Conservation (phyloP, 1,284 basidiomycete genomes). For the Cryptococcus jaspeensis region DNA sequence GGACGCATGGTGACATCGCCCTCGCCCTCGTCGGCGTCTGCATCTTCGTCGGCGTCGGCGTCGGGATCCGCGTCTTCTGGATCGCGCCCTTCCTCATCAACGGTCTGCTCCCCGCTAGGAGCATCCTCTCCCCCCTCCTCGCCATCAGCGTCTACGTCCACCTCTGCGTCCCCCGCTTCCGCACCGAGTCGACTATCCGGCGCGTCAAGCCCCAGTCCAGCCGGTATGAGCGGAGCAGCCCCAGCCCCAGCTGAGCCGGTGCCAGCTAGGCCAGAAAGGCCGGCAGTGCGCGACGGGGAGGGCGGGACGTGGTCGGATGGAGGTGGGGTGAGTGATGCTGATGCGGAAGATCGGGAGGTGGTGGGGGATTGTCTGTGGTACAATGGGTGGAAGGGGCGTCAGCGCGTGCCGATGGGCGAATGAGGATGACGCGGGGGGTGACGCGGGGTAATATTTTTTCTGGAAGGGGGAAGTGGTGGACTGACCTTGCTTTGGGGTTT, state of each 20-base stretch:
- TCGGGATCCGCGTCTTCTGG: no score
- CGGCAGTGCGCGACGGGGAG: no score
- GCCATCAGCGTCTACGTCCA: not conserved
- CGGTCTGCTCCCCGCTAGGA: not conserved
- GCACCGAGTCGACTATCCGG: not conserved
- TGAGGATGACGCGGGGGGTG: no score
- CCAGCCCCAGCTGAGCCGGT: slow-evolving; percentile 1
- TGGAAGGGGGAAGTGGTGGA: not conserved
- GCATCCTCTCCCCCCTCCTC: slow-evolving; percentile 3
- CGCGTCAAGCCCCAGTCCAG: not conserved
- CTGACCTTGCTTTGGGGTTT: no score
- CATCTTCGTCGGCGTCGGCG: slow-evolving; percentile 1
- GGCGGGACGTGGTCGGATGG: slow-evolving; percentile 8
- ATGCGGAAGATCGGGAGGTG: not conserved
- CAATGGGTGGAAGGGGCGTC: no score
- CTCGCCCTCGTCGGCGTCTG: slow-evolving; percentile 3
- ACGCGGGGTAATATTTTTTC: not conserved
- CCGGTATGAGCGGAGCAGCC: no score
- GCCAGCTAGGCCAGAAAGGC: no score
- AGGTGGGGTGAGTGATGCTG: slow-evolving; percentile 17
- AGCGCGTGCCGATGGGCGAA: no score
- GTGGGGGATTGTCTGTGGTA: no score
- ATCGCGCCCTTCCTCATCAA: not conserved
- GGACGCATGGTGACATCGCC: slow-evolving; percentile 18
- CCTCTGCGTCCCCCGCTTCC: not conserved